These are phyloP conservation scores for Aspergillus neotritici DNA, from an alignment of 2,329 filamentous ascomycete genomes.

Conservation along the genomic window DNA sequence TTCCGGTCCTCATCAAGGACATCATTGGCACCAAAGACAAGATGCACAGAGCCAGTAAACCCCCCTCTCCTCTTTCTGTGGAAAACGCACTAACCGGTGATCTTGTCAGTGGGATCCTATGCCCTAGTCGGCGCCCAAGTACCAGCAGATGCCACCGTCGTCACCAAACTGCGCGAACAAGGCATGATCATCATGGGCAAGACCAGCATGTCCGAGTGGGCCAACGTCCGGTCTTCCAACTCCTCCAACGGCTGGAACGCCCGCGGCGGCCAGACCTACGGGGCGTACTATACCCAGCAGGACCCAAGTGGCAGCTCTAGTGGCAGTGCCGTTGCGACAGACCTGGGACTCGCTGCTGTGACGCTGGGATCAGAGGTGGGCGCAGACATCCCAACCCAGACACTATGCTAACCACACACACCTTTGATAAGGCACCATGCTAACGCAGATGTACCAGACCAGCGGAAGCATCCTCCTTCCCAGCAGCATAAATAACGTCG, in stretches of 20 bases:
- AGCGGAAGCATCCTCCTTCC: conserved; percentile 60
- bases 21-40: conserved; percentile 59
- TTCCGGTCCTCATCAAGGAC: conserved; percentile 62
- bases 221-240: conserved; percentile 55
- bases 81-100: no score
- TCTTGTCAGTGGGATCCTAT: conserved; percentile 52
- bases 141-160: conserved; percentile 54
- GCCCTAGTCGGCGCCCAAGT: conserved; percentile 56
- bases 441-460: conserved; percentile 38
- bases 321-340: conserved; percentile 57
- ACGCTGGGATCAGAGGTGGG: conserved; percentile 54
- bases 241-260: conserved; percentile 58
- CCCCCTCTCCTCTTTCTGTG: not conserved
- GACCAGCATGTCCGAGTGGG: conserved; percentile 60
- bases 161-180: conserved; percentile 53
- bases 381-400: not conserved
- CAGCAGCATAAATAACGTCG: conserved; percentile 51
- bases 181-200: conserved; percentile 64
- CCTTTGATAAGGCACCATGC: not conserved
- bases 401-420: no score
- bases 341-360: conserved; percentile 55
- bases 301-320: conserved; percentile 59
- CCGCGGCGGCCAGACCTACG: conserved; percentile 57
- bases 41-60: conserved; percentile 54
- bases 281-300: conserved; percentile 56